phyloP scores from a whole-genome alignment of 345 rosid species.

The Hevea brasiliensis region DNA sequence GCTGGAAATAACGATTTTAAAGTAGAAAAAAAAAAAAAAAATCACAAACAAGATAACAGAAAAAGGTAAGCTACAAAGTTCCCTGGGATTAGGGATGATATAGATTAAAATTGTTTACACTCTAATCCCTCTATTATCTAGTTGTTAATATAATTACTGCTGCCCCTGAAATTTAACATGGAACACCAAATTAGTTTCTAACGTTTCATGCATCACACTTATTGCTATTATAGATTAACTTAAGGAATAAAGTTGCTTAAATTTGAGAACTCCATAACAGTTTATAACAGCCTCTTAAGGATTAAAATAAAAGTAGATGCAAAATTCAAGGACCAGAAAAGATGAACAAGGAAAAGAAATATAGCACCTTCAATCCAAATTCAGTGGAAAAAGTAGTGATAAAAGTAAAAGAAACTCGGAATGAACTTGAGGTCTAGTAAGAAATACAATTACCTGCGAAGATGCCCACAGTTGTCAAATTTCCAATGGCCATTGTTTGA shows the following conservation, averaged over 20 bases:
- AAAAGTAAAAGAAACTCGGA: background rate
- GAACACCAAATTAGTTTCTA: background rate
- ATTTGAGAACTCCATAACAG: no score
- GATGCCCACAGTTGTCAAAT: constrained; percentile 73
- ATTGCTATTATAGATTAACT: background rate
- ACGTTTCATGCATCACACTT: background rate
- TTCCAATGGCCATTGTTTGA: constrained; percentile 68
- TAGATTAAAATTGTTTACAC: background rate
- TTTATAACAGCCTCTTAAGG: no score
- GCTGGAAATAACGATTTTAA: background rate
- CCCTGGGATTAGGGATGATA: background rate
- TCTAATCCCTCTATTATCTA: background rate
- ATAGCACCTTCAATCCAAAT: background rate
- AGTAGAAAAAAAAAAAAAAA: background rate
- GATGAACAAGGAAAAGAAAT: background rate
- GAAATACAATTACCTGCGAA: constrained; percentile 61
- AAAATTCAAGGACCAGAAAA: background rate
- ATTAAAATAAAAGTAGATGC: no score
- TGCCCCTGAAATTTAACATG: background rate
- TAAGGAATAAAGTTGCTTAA: no score
- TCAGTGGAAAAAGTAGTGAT: background rate
- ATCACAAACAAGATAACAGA: background rate
- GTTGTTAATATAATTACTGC: background rate
- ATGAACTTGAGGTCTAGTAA: background rate
- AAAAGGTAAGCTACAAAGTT: background rate